Evolutionary conservation across 768 basidiomycete species (phyloP), one percentile per base, ranked within the genome.

Genomic region (Paxillus rubicundulus): DNA sequence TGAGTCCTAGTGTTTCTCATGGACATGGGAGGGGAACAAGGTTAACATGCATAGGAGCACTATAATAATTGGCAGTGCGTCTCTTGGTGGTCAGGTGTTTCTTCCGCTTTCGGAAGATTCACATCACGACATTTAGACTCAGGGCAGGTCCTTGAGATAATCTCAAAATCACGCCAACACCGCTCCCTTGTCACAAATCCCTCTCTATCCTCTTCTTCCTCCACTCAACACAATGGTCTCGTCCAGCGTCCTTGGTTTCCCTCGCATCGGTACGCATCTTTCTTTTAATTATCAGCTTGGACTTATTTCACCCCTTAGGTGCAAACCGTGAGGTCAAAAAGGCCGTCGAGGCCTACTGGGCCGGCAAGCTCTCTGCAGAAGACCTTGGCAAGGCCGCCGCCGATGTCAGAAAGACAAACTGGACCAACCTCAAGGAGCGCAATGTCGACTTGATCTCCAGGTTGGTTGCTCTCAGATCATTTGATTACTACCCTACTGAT

Each of bases 301-400:
- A 68, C 40, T 32, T 8, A 43, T 17, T 14, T 12, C 30, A 27
- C 20, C 3, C 18, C 14, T 24, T 21, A 94, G 92, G 92, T 77
- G 87, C 86, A 53, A 87, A 93, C 77, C 91, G 91, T 75, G 92
- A 96, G 76, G 83, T 95, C 57, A 97, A 97, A 78, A 96, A 98
- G 79, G 93, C 94, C 60, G 91, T 97, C 66, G 96, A 98, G 75
- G 88, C 92, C 51, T 98, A 98, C 80, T 99, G 97, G 97, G 92
- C 82, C 30, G 89, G 89, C 72, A 98, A 96, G 73, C 77, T 85
- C 69, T 81, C 86, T 55, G 92, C 84, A 33, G 89, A 90, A 61
- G 90, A 93, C 53, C 87, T 99, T 60, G 85, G 85, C 68, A 89
- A 89, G 73, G 84, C 78, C 58, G 90, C 93, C 62, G 87, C 91